Conservation (phyloP, 208 protist species). For the Leishmania mexicana region DNA sequence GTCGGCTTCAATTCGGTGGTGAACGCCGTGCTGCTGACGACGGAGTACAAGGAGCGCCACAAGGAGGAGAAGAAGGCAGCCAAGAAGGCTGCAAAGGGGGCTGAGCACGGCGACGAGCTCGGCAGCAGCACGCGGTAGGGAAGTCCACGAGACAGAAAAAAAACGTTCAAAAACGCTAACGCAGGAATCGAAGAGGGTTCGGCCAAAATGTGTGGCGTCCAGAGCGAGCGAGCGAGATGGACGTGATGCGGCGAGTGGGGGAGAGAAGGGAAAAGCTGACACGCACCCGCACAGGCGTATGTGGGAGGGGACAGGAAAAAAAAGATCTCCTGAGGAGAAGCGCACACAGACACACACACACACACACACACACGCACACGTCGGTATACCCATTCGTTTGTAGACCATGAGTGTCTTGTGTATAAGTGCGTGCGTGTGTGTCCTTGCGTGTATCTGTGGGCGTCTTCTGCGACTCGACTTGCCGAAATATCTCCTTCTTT, state of each 20-base stretch:
- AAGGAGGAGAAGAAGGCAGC: constrained; percentile 56
- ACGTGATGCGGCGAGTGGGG: neutral
- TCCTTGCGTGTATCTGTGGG: neutral
- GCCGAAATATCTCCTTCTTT: neutral
- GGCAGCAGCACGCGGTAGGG: constrained; percentile 25
- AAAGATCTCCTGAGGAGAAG: neutral
- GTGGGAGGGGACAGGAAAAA: neutral
- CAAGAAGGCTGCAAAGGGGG: constrained; percentile 49
- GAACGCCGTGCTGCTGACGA: constrained; percentile 60
- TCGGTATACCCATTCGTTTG: neutral
- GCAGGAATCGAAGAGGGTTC: neutral
- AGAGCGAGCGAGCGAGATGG: constrained; percentile 2
- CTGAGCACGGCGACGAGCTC: constrained; percentile 35
- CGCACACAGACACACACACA: neutral
- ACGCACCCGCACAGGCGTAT: neutral
- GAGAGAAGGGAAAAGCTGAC: neutral
- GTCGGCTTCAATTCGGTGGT: constrained; percentile 55
- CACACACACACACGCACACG: neutral
- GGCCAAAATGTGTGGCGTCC: neutral
- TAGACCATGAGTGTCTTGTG: neutral
- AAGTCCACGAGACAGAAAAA: neutral
- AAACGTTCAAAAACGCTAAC: constrained; percentile 3
- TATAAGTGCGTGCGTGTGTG: neutral
- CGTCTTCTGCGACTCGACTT: neutral
- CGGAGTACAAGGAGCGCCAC: constrained; percentile 57